Base-by-base conservation (phyloP, 2,329 filamentous ascomycete genomes). In the Cladobotryum mycophilum region DNA sequence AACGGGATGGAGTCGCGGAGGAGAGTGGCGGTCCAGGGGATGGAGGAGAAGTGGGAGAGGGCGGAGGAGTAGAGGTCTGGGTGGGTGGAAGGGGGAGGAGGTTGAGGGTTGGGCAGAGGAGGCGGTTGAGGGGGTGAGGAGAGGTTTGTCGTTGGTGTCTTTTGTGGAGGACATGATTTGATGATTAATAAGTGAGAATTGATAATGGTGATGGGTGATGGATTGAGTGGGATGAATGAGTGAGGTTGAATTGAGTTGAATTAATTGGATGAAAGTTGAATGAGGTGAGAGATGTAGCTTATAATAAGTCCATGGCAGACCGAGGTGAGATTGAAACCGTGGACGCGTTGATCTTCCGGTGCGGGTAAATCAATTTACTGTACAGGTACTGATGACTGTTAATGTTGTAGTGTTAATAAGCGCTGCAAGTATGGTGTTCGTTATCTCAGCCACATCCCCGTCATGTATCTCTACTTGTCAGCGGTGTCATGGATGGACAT, bases 1-100 rank as follows among this genome's bases (percentile, higher is more conserved):
- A 67, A 70, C 18, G 62, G 55, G n/a, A 67, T 61, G 15, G 62
- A 51, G 45, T 57, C 53, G 1, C 52, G 53, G 11, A 71, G 61
- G 22, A 67, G 60, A 12, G 54, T 46, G 34, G 62, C 59, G 41
- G 65, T 69, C 69, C 70, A 71, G 7, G 68, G 63, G 30, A 68
- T 58, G 1, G 65, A 60, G 44, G 52, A 54, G 59, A 72, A 70
- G 58, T 68, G 60, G 34, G 55, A 47, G 22, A 66, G 42, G 41
- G 64, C 60, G 13, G 56, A 56, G 25, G 57, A 40, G 52, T 63
- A 66, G 15, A 67, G 59, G 37, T 50, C 47, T 1, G 57, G 53
- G 0, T 61, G 58, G 9, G 62, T 60, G 37, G 60, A 52, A 11
- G 61, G 49, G 67, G 64, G 25, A 52, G 17, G 30, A 68, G 51